These are phyloP conservation scores for Jamesozyma hellenica DNA, from an alignment of 805 yeast genomes.

Conservation along the genomic window DNA sequence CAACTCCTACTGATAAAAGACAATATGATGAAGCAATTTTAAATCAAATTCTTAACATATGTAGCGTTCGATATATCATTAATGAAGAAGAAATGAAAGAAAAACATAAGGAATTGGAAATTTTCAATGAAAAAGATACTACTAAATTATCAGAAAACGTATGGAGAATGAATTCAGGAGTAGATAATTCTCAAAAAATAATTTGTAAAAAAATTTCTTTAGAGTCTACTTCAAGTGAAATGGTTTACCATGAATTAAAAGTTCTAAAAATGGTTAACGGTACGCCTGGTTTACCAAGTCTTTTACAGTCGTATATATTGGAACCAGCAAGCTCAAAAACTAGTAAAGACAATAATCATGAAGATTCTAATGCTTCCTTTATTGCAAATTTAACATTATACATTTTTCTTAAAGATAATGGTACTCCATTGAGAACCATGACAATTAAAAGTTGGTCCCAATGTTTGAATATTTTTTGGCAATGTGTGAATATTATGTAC, in stretches of 20 bases:
- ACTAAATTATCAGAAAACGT: constrained; percentile 12
- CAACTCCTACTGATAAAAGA: constrained; percentile 16
- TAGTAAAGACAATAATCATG: neutral
- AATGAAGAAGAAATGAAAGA: constrained; percentile 6
- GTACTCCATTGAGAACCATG: constrained; percentile 14
- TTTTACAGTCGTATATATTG: constrained; percentile 19
- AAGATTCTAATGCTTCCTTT: constrained; percentile 1
- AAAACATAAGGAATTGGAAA: constrained; percentile 1
- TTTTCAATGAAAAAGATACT: constrained; percentile 7
- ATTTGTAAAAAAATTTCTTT: constrained; percentile 18
- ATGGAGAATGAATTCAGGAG: constrained; percentile 12
- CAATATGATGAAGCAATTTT: constrained; percentile 22
- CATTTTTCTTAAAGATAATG: constrained; percentile 22
- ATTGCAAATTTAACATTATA: constrained; percentile 8
- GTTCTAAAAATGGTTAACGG: constrained; percentile 17
- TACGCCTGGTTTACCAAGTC: constrained; percentile 24
- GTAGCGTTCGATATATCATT: constrained; percentile 15
- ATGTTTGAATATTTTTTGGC: constrained; percentile 40
- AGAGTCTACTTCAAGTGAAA: constrained; percentile 12
- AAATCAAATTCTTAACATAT: constrained; percentile 17
- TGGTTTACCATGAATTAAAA: constrained; percentile 22
- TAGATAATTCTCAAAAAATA: constrained; percentile 8
- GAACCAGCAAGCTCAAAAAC: constrained; percentile 2
- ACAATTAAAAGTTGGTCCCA: constrained; percentile 17
- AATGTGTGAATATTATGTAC: constrained; percentile 38